phyloP scores from a whole-genome alignment of 441 rosid genomes.

The Jatropha multifida region DNA sequence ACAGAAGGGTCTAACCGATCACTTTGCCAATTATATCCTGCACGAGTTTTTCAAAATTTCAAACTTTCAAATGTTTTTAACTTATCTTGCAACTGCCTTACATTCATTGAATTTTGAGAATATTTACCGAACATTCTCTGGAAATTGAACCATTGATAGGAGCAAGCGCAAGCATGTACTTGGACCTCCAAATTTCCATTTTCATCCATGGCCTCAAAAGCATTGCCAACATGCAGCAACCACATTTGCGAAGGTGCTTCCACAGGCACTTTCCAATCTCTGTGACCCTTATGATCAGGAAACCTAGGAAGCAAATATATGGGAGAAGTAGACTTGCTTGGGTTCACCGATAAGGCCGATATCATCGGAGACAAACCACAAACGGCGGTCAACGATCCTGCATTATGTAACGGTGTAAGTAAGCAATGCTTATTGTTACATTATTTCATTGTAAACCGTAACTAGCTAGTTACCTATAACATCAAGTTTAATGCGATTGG shows the following conservation, averaged over 20 bases:
- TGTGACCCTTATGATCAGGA: constrained; percentile 20
- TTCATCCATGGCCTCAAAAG: constrained; percentile 47
- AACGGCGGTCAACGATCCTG: constrained; percentile 78
- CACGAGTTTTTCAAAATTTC: too few relatives aligned
- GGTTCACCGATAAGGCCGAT: constrained; percentile 74
- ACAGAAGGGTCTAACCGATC: constrained; percentile 76
- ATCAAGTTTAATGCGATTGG: constrained; percentile 74
- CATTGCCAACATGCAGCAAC: constrained; percentile 79
- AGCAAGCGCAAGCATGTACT: constrained; percentile 60
- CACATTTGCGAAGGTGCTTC: constrained; percentile 73
- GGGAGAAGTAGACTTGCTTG: constrained; percentile 65
- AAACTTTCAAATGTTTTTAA: too few relatives aligned
- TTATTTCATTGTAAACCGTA: too few relatives aligned
- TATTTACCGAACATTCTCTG: constrained; percentile 62
- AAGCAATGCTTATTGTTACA: too few relatives aligned
- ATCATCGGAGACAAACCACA: constrained; percentile 84
- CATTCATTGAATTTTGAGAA: too few relatives aligned
- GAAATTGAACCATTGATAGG: constrained; percentile 88
- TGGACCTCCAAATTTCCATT: constrained; percentile 52
- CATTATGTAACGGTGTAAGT: not conserved
- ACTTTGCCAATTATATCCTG: constrained; percentile 85
- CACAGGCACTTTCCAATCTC: constrained; percentile 77
- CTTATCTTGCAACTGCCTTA: too few relatives aligned
- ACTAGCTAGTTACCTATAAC: constrained; percentile 44
- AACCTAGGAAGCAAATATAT: constrained; percentile 80